Evolutionary conservation across 495 filamentous ascomycete genomes (phyloP), one percentile per base, ranked within the genome.

Genomic region (Schizothecium vesticola): DNA sequence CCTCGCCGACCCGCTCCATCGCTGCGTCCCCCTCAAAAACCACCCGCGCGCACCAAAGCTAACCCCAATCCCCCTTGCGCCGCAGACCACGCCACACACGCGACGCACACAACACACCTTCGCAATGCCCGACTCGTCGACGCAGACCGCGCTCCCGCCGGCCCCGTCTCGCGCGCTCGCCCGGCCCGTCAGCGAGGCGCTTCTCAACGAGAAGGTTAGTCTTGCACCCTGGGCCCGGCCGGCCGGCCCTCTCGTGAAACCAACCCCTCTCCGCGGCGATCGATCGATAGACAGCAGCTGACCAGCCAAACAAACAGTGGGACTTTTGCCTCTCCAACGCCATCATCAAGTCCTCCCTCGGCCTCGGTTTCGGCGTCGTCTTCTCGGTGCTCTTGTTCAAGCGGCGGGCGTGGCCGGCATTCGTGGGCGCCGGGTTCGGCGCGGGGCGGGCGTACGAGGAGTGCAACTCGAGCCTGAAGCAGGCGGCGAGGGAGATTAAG

Each of bases 381-480:
- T 98, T 99, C 85, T 97, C 94, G 59, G 94, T 99, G 31, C 89
- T 99, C 60, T 81, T 99, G 26, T 99, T 99, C 87, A 97, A 96
- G 86, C 89, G 95, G 77, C 88, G 95, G 79, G 92, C 94, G 71
- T 99, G 95, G 91, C 95, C 95, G 61, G 96, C 91, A 26, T 94
- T 89, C 79, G 88, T 96, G 72, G 95, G 95, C 64, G 84, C 93
- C 58, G 95, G 95, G 57, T 97, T 99, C 77, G 95, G 95, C 75
- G 93, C 94, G 69, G 95, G 95, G 64, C 88, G 96, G 75, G 96
- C 94, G 11, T 98, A 93, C 85, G 95, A 97, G 79, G 95, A 98
- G 77, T 93, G 90, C 79, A 91, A 93, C 76, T 84, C 74, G 69
- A 87, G 83, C 71, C 80, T 90, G 75, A 86, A 86, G 75, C 80